phyloP scores from a whole-genome alignment of 805 yeast genomes.

The Teunomyces barrocoloradensis region DNA sequence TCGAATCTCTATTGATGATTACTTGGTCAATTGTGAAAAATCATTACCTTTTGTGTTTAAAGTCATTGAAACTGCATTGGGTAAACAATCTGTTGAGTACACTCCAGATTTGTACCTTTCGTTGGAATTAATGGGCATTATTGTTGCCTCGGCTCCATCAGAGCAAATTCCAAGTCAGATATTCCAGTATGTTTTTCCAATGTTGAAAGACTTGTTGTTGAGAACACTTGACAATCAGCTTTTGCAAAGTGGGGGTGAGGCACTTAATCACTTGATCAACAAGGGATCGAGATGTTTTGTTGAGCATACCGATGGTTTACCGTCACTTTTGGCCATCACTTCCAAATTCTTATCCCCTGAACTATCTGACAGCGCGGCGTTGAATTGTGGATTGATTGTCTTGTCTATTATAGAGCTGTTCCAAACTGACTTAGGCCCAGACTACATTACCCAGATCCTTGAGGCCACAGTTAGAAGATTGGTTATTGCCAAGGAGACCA shows the following conservation, averaged over 20 bases:
- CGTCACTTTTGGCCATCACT: slow-evolving; percentile 59
- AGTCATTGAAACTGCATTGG: slow-evolving; percentile 28
- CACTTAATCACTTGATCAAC: slow-evolving; percentile 58
- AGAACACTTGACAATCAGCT: slow-evolving; percentile 70
- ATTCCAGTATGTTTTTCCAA: slow-evolving; percentile 44
- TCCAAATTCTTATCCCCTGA: slow-evolving; percentile 69
- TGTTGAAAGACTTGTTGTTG: slow-evolving; percentile 38
- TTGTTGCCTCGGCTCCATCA: slow-evolving; percentile 45
- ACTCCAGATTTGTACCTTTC: slow-evolving; percentile 59
- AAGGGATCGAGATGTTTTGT: slow-evolving; percentile 35
- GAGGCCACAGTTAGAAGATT: slow-evolving; percentile 72
- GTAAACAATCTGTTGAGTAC: slow-evolving; percentile 40
- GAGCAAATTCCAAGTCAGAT: slow-evolving; percentile 36
- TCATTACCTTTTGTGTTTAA: slow-evolving; percentile 52
- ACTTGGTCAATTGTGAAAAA: slow-evolving; percentile 45
- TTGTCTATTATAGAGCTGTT: slow-evolving; percentile 56
- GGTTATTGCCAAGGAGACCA: slow-evolving; percentile 60
- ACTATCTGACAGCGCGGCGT: slow-evolving; percentile 76
- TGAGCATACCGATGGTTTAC: slow-evolving; percentile 45
- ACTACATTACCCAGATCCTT: slow-evolving; percentile 55
- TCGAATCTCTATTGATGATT: slow-evolving; percentile 44
- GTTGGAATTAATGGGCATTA: slow-evolving; percentile 53
- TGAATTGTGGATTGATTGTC: slow-evolving; percentile 69
- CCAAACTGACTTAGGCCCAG: slow-evolving; percentile 33
- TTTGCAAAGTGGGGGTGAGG: slow-evolving; percentile 73